phyloP scores from a whole-genome alignment of 352 stramenopile species.

The Pythium vanterpoolii region DNA sequence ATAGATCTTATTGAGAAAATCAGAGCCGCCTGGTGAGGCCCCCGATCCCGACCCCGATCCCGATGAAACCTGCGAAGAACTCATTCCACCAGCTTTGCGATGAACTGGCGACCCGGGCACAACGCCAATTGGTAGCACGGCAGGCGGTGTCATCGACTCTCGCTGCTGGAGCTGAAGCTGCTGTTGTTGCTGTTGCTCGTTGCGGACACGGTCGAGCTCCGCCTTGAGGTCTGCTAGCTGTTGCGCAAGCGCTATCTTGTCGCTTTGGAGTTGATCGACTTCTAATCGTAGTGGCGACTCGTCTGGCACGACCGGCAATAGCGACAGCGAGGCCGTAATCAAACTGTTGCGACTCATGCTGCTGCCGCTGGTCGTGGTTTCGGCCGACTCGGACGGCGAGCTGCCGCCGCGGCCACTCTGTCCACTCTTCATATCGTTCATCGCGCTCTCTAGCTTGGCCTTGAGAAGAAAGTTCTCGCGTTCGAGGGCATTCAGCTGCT shows the following conservation, averaged over 20 bases:
- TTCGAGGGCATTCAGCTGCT: slow-evolving; percentile 71
- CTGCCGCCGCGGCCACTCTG: slow-evolving; percentile 31
- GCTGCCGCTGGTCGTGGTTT: slow-evolving; percentile 26
- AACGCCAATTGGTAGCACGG: slow-evolving; percentile 6
- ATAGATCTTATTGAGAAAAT: slow-evolving; percentile 82
- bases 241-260: slow-evolving; percentile 31
- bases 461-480: slow-evolving; percentile 71
- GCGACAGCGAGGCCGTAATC: slow-evolving; percentile 20
- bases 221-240: slow-evolving; percentile 37
- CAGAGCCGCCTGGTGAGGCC: slow-evolving; percentile 14
- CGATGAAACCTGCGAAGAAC: slow-evolving; percentile 5
- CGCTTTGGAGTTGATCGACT: slow-evolving; percentile 37
- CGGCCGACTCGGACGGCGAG: slow-evolving; percentile 17
- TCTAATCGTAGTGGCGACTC: slow-evolving; percentile 28
- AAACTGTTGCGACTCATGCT: slow-evolving; percentile 25
- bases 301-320: slow-evolving; percentile 25
- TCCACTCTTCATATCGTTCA: slow-evolving; percentile 37
- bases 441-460: slow-evolving; percentile 43
- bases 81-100: background rate
- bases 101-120: background rate
- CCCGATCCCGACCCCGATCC: background rate
- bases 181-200: background rate
- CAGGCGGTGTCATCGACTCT: slow-evolving; percentile 17
- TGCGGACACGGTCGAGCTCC: slow-evolving; percentile 27
- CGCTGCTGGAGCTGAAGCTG: slow-evolving; percentile 22